phyloP scores from a whole-genome alignment of 1,284 basidiomycete genomes.

The Naganishia liquefaciens region DNA sequence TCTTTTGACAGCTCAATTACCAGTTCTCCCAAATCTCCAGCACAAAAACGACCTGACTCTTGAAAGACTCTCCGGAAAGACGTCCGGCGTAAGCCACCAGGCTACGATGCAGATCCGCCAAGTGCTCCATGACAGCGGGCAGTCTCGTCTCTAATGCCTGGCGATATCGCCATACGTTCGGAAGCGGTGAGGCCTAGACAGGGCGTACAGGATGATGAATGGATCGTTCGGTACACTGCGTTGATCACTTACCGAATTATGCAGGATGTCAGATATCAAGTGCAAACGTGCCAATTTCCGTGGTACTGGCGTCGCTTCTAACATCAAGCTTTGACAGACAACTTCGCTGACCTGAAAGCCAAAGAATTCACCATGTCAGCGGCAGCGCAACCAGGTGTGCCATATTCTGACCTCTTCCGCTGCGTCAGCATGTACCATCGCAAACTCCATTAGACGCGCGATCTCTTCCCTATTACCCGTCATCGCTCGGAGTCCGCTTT shows the following conservation, averaged over 20 bases:
- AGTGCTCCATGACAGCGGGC: constrained; percentile 86
- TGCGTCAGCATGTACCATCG: constrained; percentile 89
- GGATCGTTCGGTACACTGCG: constrained; percentile 4
- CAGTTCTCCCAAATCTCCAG: constrained; percentile 95
- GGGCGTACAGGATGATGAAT: neutral
- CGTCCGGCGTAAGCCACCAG: constrained; percentile 70
- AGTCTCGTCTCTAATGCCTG: constrained; percentile 84
- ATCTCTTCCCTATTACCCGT: constrained; percentile 85
- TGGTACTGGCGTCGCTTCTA: constrained; percentile 87
- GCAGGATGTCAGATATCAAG: constrained; percentile 94
- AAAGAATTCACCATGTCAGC: neutral
- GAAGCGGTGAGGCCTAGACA: constrained; percentile 48
- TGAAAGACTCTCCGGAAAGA: constrained; percentile 91
- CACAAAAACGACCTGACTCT: constrained; percentile 78
- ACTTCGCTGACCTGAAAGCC: constrained; percentile 73
- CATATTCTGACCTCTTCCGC: constrained; percentile 70
- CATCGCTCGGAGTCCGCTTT: constrained; percentile 82
- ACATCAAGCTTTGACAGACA: constrained; percentile 76
- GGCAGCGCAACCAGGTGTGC: too few species aligned
- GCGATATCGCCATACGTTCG: constrained; percentile 80
- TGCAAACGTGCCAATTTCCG: constrained; percentile 93
- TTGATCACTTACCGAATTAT: constrained; percentile 69
- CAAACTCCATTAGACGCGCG: constrained; percentile 92
- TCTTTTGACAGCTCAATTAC: constrained; percentile 47
- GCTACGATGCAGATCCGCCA: constrained; percentile 86